Evolutionary conservation across 768 basidiomycete species (phyloP).

Genomic region (Paxillus ammoniavirescens): DNA sequence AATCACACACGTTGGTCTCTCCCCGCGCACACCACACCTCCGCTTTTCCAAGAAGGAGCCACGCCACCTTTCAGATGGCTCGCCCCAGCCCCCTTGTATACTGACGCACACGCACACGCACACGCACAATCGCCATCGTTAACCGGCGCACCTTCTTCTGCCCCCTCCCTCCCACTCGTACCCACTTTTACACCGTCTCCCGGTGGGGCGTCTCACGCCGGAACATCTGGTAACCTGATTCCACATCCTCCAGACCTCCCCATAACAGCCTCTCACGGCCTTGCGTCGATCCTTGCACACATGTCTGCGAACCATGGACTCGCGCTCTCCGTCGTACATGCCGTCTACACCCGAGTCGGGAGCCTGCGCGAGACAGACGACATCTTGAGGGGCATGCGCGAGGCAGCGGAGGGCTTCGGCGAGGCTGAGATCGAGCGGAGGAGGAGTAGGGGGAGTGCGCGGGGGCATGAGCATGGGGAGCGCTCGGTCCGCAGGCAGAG

Average conservation of each 20-base stretch:
- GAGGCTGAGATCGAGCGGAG: slow-evolving; percentile 12
- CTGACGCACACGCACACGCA: not conserved
- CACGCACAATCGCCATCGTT: not conserved
- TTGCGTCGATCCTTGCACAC: slow-evolving; percentile 31
- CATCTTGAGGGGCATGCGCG: slow-evolving; percentile 37
- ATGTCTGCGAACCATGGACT: slow-evolving; percentile 50
- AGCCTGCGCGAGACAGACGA: slow-evolving; percentile 40
- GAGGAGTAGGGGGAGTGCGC: not conserved
- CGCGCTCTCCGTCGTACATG: slow-evolving; percentile 38
- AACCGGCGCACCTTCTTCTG: not conserved
- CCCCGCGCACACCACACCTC: slow-evolving; percentile 7
- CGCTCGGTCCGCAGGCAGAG: not conserved
- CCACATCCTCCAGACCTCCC: slow-evolving; percentile 15
- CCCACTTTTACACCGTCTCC: not conserved
- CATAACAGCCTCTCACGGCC: slow-evolving; percentile 24
- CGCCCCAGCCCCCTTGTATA: not conserved
- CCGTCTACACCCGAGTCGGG: slow-evolving; percentile 33
- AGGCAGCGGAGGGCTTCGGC: slow-evolving; percentile 33
- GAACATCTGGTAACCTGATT: not conserved
- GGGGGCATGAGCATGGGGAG: no score
- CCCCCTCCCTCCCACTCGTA: not conserved
- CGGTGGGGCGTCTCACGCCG: not conserved
- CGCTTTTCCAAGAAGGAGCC: not conserved
- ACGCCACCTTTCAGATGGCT: slow-evolving; percentile 2
- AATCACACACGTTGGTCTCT: slow-evolving; percentile 18